Evolutionary conservation across 2,329 filamentous ascomycete genomes (phyloP).

Genomic region (Apiospora malaysiana): DNA sequence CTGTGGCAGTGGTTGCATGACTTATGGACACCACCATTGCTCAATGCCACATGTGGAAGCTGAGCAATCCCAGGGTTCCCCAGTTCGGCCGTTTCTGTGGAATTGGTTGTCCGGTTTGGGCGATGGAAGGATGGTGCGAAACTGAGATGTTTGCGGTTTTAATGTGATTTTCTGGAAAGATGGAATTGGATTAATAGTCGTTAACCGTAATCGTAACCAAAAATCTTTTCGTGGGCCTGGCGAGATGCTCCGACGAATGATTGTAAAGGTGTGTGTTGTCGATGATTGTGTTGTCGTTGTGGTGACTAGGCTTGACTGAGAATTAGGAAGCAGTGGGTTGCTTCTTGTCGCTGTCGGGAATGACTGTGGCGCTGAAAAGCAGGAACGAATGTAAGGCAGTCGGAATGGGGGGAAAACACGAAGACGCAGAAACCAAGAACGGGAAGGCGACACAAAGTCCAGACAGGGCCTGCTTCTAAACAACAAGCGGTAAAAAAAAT

Average conservation of each 20-base stretch:
- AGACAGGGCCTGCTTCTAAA: conserved; percentile 14
- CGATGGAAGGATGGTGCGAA: conserved; percentile 26
- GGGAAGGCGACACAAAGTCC: conserved; percentile 26
- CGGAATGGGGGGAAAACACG: conserved; percentile 33
- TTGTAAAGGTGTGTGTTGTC: neutral
- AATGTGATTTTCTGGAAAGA: conserved; percentile 26
- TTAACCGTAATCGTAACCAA: conserved; percentile 36
- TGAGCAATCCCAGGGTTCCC: conserved; percentile 17
- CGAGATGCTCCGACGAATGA: neutral
- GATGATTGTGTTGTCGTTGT: conserved; percentile 10
- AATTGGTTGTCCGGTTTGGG: conserved; percentile 20
- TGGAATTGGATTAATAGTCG: conserved; percentile 34
- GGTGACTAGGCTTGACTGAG: conserved; percentile 25
- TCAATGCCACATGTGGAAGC: conserved; percentile 28
- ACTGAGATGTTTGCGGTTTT: conserved; percentile 30
- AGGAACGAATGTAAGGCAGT: conserved; percentile 40
- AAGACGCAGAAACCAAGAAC: conserved; percentile 26
- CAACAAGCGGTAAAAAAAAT: neutral
- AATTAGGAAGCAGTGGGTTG: conserved; percentile 23
- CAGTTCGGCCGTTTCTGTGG: conserved; percentile 12
- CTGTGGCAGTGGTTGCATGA: conserved; percentile 34
- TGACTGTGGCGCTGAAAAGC: conserved; percentile 26
- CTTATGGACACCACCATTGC: conserved; percentile 35
- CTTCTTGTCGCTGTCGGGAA: conserved; percentile 22
- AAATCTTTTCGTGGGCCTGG: conserved; percentile 22